These are phyloP conservation scores for Neofusicoccum laricinum DNA, from an alignment of 2,329 filamentous ascomycete species.

Conservation along the genomic window DNA sequence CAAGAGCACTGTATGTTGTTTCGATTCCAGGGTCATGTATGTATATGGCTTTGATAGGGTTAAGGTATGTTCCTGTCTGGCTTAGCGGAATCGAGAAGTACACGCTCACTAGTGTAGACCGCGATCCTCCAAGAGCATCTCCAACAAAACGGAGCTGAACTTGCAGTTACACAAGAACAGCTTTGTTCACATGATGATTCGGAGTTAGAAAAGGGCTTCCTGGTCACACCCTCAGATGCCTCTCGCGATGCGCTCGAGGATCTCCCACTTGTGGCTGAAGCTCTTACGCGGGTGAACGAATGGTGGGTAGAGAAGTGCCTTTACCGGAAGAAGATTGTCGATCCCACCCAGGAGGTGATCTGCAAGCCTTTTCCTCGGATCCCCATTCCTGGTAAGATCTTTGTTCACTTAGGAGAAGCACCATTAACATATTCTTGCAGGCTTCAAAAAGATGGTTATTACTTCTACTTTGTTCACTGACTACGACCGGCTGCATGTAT, in stretches of 20 bases:
- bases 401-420: conserved; percentile 21
- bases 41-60: conserved; percentile 43
- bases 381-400: not conserved
- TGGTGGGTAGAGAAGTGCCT: conserved; percentile 93
- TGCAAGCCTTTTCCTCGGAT: conserved; percentile 64
- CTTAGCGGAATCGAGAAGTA: too few species aligned
- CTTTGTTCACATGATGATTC: conserved; percentile 22
- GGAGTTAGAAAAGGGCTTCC: conserved; percentile 30
- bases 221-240: conserved; percentile 48
- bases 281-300: conserved; percentile 63
- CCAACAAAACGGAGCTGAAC: conserved; percentile 33
- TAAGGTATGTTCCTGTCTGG: conserved; percentile 31
- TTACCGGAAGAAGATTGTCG: conserved; percentile 67
- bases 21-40: conserved; percentile 41
- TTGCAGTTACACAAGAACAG: conserved; percentile 26
- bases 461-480: conserved; percentile 80
- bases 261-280: conserved; percentile 34
- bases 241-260: conserved; percentile 32
- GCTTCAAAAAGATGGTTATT: conserved; percentile 67
- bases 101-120: conserved; percentile 23
- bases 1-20: conserved; percentile 20
- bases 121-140: conserved; percentile 32
- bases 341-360: conserved; percentile 68
- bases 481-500: conserved; percentile 81
- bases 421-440: conserved; percentile 28